Base-by-base conservation (phyloP, 208 protist species). In the Histomonas meleagridis region DNA sequence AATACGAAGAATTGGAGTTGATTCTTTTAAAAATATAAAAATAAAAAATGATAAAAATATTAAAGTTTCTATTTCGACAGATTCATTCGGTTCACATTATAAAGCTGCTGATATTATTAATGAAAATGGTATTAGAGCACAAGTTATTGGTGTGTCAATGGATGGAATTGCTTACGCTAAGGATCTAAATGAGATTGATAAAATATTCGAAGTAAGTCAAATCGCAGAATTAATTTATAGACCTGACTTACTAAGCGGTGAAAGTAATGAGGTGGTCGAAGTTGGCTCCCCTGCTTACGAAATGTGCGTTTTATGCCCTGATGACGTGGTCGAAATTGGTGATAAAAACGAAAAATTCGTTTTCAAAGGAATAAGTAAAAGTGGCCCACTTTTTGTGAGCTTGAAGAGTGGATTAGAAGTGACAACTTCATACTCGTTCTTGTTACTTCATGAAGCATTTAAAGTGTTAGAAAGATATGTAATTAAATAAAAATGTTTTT, bases 231-330 rank as follows among this genome's bases (percentile, higher is more conserved):
- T 86, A 38, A 38, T 86, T 12, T 86, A 55, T 35, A 51, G 76
- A 86, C 46, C 76, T 10, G 76, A 86, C 38, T 55, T 86, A 18
- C 18, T 51, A 14, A 48, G 76, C 55, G 76, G 76, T 12, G 76
- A 86, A 55, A 51, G 35, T 55, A 57, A 14, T 38, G 76, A 86
- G 7, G n/a, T 46, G 14, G 43, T 51, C 38, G 76, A 86, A 55
- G 76, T 86, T 55, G 76, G 76, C 2, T 86, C 76, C 55, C 76
- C 76, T 53, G 38, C 76, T 40, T 46, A 57, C 38, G 76, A 48
- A 86, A 43, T 86, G 18, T 86, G 46, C 16, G 38, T 26, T 1
- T 28, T 86, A 0, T 32, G 51, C 1, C 76, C 76, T 16, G 76
- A 86, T 55, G 76, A 86, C 16, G 26, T 86, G 14, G 76, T 86